phyloP scores from a whole-genome alignment of 805 yeast genomes.

The Scheffersomyces coipomensis region DNA sequence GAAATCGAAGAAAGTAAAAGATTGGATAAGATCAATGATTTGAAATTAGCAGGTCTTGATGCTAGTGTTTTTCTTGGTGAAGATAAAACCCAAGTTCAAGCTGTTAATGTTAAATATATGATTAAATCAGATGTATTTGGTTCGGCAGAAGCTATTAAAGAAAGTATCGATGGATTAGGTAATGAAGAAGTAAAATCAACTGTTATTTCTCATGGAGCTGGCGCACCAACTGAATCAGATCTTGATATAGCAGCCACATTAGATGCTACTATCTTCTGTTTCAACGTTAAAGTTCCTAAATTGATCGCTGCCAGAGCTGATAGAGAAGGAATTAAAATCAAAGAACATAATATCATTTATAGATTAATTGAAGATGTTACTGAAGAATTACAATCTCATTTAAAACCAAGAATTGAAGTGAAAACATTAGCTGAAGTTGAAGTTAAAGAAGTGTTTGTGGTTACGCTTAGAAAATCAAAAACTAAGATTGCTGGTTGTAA shows the following conservation, averaged over 20 bases:
- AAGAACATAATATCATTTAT: slow-evolving; percentile 77
- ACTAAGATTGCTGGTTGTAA: slow-evolving; percentile 84
- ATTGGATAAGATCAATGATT: slow-evolving; percentile 54
- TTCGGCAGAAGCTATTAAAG: slow-evolving; percentile 88
- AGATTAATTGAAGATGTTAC: slow-evolving; percentile 84
- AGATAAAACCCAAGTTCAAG: slow-evolving; percentile 22
- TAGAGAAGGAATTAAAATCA: slow-evolving; percentile 53
- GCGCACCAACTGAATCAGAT: slow-evolving; percentile 57
- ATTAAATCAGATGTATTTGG: slow-evolving; percentile 93
- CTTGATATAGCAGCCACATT: slow-evolving; percentile 39
- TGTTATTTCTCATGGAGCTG: slow-evolving; percentile 77
- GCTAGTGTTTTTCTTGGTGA: slow-evolving; percentile 38
- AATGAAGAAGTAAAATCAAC: slow-evolving; percentile 76
- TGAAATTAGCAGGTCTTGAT: slow-evolving; percentile 60
- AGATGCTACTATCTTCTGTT: slow-evolving; percentile 71
- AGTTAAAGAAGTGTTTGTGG: slow-evolving; percentile 69
- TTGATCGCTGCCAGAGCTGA: slow-evolving; percentile 61
- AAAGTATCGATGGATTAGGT: slow-evolving; percentile 78
- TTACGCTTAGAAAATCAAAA: slow-evolving; percentile 56
- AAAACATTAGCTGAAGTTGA: slow-evolving; percentile 67
- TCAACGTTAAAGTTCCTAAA: slow-evolving; percentile 70
- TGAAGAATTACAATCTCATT: slow-evolving; percentile 51
- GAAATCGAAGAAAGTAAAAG: slow-evolving; percentile 51
- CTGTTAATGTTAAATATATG: slow-evolving; percentile 52
- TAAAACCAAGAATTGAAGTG: slow-evolving; percentile 66